Evolutionary conservation across 768 basidiomycete genomes (phyloP).

Genomic region (Strobilomyces dryophilus): DNA sequence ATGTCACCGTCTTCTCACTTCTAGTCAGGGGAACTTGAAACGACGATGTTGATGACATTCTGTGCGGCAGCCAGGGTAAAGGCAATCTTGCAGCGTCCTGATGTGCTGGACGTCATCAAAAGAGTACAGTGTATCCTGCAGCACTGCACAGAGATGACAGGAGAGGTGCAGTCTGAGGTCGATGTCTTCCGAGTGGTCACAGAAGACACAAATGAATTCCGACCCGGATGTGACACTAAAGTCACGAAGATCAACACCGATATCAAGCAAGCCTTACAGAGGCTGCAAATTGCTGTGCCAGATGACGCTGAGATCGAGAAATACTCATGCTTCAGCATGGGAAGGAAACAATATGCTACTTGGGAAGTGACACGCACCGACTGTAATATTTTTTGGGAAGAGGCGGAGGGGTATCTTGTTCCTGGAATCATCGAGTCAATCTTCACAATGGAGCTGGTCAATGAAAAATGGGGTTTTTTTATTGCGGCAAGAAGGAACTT

Average conservation of each 20-base stretch:
- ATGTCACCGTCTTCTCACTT: no score
- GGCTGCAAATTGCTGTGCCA: background rate
- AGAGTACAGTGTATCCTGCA: background rate
- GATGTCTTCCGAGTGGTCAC: background rate
- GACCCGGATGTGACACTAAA: background rate
- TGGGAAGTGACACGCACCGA: background rate
- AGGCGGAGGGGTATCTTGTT: no score
- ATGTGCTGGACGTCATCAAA: background rate
- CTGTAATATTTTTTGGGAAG: background rate
- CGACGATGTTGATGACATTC: no score
- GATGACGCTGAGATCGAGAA: background rate
- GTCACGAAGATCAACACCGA: background rate
- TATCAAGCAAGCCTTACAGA: background rate
- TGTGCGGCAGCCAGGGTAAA: background rate
- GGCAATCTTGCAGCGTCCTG: background rate
- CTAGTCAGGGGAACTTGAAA: no score
- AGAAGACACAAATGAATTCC: background rate
- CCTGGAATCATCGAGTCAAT: no score
- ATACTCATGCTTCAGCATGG: background rate
- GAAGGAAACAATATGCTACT: background rate
- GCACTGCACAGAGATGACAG: background rate
- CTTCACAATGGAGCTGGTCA: no score
- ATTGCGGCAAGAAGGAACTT: no score
- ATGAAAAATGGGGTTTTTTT: no score
- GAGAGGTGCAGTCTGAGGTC: background rate